Evolutionary conservation across 2,329 filamentous ascomycete species (phyloP).

Genomic region (Diplodia sapinea): DNA sequence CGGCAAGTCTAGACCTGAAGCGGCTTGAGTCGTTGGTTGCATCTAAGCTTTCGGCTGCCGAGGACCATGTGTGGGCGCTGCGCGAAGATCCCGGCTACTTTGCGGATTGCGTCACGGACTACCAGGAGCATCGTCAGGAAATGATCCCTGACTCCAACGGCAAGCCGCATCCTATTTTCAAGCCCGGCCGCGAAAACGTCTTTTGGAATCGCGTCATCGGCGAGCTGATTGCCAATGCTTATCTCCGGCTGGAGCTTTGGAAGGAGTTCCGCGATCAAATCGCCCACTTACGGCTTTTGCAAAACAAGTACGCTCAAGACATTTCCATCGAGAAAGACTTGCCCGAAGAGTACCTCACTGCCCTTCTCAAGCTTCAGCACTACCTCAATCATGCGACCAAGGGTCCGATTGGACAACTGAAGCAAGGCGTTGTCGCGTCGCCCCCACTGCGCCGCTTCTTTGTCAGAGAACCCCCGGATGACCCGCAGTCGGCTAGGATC

Average conservation of each 20-base stretch:
- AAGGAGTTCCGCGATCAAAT: conserved; percentile 46
- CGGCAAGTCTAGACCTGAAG: conserved; percentile 54
- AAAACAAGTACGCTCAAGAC: conserved; percentile 41
- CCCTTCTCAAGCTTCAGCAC: conserved; percentile 51
- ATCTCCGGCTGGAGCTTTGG: conserved; percentile 49
- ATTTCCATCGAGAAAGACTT: conserved; percentile 45
- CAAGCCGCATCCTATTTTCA: conserved; percentile 38
- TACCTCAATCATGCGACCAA: conserved; percentile 46
- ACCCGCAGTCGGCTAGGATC: conserved; percentile 37
- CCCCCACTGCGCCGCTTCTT: conserved; percentile 50
- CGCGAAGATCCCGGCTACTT: conserved; percentile 67
- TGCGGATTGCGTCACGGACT: conserved; percentile 50
- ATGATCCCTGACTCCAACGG: conserved; percentile 51
- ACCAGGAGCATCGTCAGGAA: conserved; percentile 56
- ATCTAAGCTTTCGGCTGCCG: conserved; percentile 50
- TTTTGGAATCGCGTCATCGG: conserved; percentile 53
- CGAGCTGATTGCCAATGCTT: conserved; percentile 43
- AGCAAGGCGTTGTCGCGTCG: conserved; percentile 46
- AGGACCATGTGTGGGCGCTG: conserved; percentile 62
- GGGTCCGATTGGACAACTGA: conserved; percentile 38
- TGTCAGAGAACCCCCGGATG: conserved; percentile 38
- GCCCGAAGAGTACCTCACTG: conserved; percentile 49
- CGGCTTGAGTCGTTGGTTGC: conserved; percentile 54
- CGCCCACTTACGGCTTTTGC: conserved; percentile 38
- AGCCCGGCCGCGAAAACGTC: conserved; percentile 33